A percentile compares a stretch with the other conserved stretches of the same genome.
phyloP scores from a whole-genome alignment of 495 filamentous ascomycete genomes.

The Penicillium odoratum region DNA sequence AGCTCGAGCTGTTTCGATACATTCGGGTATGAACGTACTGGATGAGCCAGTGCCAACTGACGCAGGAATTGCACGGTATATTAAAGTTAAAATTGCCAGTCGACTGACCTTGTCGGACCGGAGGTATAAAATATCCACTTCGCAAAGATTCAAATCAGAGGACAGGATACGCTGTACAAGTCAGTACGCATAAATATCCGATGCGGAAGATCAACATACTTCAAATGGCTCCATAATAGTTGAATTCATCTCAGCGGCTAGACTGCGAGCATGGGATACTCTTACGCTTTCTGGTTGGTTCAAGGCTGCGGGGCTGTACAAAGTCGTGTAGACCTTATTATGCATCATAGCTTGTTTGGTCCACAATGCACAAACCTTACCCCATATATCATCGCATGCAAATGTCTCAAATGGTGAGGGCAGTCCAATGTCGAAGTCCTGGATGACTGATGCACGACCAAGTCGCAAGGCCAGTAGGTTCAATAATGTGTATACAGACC shows the following conservation, averaged over 20 bases:
- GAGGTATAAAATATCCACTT: conserved; percentile 49
- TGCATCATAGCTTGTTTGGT: conserved; percentile 56
- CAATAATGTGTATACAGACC: conserved; percentile 62
- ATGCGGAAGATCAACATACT: conserved; percentile 14
- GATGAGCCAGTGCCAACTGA: conserved; percentile 30
- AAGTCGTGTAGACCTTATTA: conserved; percentile 55
- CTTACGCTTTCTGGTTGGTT: conserved; percentile 48
- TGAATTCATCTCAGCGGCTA: conserved; percentile 37
- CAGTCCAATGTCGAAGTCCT: conserved; percentile 65
- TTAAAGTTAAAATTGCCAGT: conserved; percentile 54
- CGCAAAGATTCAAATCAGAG: conserved; percentile 10
- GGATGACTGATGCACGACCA: conserved; percentile 59
- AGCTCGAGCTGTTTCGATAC: conserved; percentile 57
- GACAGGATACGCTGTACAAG: conserved; percentile 17
- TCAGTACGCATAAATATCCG: conserved; percentile 9
- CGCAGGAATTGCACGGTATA: conserved; percentile 62
- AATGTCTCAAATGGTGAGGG: conserved; percentile 35
- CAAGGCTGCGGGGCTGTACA: conserved; percentile 63
- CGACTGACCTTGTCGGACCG: conserved; percentile 57
- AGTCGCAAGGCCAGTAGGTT: conserved; percentile 63
- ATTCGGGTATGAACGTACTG: conserved; percentile 57
- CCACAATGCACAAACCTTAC: conserved; percentile 40
- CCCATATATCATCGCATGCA: conserved; percentile 27
- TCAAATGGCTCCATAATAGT: conserved; percentile 36
- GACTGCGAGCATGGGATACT: conserved; percentile 28